Evolutionary conservation across 2,329 filamentous ascomycete genomes (phyloP), one percentile per base, ranked within the genome.

Genomic region (Neonectria punicea): DNA sequence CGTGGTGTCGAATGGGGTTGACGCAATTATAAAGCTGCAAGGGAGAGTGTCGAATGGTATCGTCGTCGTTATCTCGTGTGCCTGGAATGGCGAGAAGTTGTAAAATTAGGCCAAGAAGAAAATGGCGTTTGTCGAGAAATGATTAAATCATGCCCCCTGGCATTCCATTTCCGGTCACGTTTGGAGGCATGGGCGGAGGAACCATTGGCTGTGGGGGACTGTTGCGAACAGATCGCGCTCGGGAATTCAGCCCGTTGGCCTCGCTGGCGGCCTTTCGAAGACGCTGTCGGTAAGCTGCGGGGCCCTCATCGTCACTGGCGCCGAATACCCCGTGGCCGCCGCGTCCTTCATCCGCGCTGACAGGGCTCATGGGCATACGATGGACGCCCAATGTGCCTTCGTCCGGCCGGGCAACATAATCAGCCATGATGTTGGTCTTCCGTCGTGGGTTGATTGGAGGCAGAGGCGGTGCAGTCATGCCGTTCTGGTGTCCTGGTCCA

Each of bases 361-460:
- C 57, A 11, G 66, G 62, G 49, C 72, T 75, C 69, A 61, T 75
- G 47, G 67, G 70, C 25, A 65, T 57, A 41, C 68, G 71, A 9
- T 69, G 68, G 8, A 61, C 44, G 34, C 41, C 62, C 63, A 66
- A 67, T n/a, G 66, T 51, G 32, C 79, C 77, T 11, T 82, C 80
- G 5, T 77, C 77, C 13, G 74, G 75, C 18, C 77, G 77, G 18
- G 79, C 77, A 43, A 76, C 69, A 20, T 82, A 66, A 4, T 77
- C 76, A 25, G 78, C 79, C n/a, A 81, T 73, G 1, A 80, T 75
- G 10, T 81, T 77, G 9, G 81, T 82, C 58, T 85, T 82, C 10
- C 87, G 83, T 53, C 85, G 82, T 30, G 87, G 87, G 72, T 89
- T 89, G 73, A 89, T 86, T 2, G 87, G 86, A 2, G 87, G 87